Evolutionary conservation across 192 early-diverging fungal species (phyloP).

Genomic region (Podila verticillata): DNA sequence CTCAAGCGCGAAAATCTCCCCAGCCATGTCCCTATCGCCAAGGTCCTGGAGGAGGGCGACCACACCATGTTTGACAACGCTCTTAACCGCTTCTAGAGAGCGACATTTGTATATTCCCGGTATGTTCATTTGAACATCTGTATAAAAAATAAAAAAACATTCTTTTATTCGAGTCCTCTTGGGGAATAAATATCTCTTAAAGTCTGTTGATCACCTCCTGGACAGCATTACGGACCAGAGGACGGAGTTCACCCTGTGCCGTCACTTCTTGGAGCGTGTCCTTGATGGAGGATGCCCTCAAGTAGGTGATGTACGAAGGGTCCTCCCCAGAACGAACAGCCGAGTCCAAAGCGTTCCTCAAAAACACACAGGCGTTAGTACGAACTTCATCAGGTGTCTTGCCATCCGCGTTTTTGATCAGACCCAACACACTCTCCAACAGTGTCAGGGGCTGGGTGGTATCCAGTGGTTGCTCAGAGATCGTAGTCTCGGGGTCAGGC

Average conservation of each 20-base stretch:
- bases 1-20: slow-evolving; percentile 62
- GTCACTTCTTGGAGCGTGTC: slow-evolving; percentile 17
- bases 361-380: slow-evolving; percentile 57
- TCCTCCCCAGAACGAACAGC: slow-evolving; percentile 25
- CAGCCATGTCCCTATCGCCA: slow-evolving; percentile 63
- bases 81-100: slow-evolving; percentile 37
- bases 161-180: not conserved
- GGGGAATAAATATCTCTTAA: slow-evolving; percentile 5
- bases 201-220: slow-evolving; percentile 27
- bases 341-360: slow-evolving; percentile 51
- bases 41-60: slow-evolving; percentile 78
- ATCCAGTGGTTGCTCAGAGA: slow-evolving; percentile 11
- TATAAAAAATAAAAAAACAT: slow-evolving; percentile 1
- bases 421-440: slow-evolving; percentile 50
- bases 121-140: not conserved
- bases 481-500: slow-evolving; percentile 8
- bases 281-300: slow-evolving; percentile 35
- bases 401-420: slow-evolving; percentile 47
- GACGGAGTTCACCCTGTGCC: slow-evolving; percentile 3
- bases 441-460: slow-evolving; percentile 33
- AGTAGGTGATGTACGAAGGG: slow-evolving; percentile 27
- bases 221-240: slow-evolving; percentile 22
- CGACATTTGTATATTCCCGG: not conserved
- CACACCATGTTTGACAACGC: slow-evolving; percentile 62
- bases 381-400: slow-evolving; percentile 60